Evolutionary conservation across 768 basidiomycete genomes (phyloP).

Genomic region (Psilocybe cyanescens): DNA sequence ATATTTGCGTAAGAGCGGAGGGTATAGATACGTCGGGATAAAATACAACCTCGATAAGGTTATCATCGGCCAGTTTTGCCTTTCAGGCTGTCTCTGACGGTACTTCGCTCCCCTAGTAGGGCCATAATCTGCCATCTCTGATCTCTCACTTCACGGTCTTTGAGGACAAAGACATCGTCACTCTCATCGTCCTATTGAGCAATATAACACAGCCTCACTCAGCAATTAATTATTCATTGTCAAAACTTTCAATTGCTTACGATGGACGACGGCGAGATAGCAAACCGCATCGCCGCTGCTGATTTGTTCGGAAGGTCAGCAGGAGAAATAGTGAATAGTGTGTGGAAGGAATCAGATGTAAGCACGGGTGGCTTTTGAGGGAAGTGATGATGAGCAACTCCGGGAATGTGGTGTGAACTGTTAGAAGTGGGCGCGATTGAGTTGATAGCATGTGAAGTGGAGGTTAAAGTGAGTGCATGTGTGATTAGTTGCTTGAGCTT

Average conservation of each 20-base stretch:
- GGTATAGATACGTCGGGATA: not conserved
- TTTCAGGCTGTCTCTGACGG: conserved; percentile 58
- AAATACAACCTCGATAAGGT: not conserved
- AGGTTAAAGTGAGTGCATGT: conserved; percentile 76
- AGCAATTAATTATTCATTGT: too few species aligned
- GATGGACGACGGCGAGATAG: conserved; percentile 34
- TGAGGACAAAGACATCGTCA: conserved; percentile 53
- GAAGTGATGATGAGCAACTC: conserved; percentile 30
- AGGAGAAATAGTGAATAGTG: conserved; percentile 77
- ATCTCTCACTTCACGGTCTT: conserved; percentile 68
- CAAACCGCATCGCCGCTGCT: conserved; percentile 75
- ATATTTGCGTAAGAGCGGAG: not conserved
- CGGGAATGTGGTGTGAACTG: conserved; percentile 19
- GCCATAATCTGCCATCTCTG: conserved; percentile 81
- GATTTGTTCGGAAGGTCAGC: conserved; percentile 79
- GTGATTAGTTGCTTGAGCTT: conserved; percentile 86
- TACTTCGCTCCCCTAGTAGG: conserved; percentile 72
- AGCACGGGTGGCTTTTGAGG: conserved; percentile 50
- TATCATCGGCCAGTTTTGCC: conserved; percentile 15
- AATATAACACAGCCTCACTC: not conserved
- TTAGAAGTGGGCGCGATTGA: conserved; percentile 68
- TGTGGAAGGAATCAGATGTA: conserved; percentile 72
- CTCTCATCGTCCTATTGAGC: conserved; percentile 50
- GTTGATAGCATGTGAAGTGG: conserved; percentile 74
- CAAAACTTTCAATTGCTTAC: conserved; percentile 20